Base-by-base conservation (phyloP, 148 eudicot species). In the Camellia lanceoleosa region DNA sequence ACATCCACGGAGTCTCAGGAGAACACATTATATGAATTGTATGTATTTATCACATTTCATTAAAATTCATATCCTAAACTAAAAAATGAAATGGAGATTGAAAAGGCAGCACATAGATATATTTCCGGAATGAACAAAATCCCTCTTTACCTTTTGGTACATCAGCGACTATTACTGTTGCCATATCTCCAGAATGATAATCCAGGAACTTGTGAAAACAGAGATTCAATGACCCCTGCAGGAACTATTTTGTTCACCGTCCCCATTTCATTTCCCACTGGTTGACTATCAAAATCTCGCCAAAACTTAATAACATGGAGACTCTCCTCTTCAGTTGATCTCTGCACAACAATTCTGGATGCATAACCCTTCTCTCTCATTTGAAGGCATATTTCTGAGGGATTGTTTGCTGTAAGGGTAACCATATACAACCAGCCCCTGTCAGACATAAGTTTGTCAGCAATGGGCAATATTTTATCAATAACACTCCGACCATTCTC, bases 271-370 rank as follows among this genome's bases (percentile, higher is more conserved):
- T 86, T 82, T 12, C 54, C 83, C 86, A 85, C 93, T 46, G 80
- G 11, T 14, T 84, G 80, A 65, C 83, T 77, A 43, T 91, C 91
- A 52, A 84, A 59, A 83, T 93, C 96, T 46, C 96, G 91, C 99
- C 99, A 96, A 73, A 96, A 96, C 67, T 96, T 96, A 65, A 96
- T 89, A 5, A 96, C 79, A 71, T 88, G 95, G 75, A 96, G 93
- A 82, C 88, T 91, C 83, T 96, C 99, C 82, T 96, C 98, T 80
- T 89, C 98, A 0, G 99, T 96, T 46, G 99, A 93, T 82, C 99
- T 89, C 79, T 93, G 99, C 75, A 93, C 79, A 49, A 93, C 71
- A 65, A 96, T 96, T 79, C 89, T 87, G 44, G 95, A 83, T 47
- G 89, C 89, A 88, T 84, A 96, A 15, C 99, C 99, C 79, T 85